Base-by-base conservation (phyloP, 345 rosid species). In the Eucalyptus pauciflora region DNA sequence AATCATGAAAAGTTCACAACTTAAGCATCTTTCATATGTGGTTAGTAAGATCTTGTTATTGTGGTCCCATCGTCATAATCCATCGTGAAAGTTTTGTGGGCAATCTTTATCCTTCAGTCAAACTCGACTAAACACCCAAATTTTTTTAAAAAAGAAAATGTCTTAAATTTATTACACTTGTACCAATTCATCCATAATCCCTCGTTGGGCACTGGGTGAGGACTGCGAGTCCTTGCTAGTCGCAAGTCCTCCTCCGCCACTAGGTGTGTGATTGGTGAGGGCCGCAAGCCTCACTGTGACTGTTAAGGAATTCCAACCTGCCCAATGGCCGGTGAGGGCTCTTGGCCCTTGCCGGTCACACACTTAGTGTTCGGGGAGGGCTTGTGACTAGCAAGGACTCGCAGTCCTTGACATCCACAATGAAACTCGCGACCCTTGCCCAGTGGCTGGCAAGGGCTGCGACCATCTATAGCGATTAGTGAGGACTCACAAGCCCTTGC, bases 281-380 rank as follows among this genome's bases (percentile, higher is more conserved):
- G 6, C 3, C 2, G 3, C 0, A 0, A 56, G 29, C 62, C 62
- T 56, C 62, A 24, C 29, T 10, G 10, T 2, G 62, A 56, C 1
- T 56, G 0, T 56, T 0, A 2, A 24, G 62, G 29, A 56, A 56
- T 56, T 24, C 29, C 12, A 56, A 3, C 29, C 10, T 56, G 13
- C 62, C 62, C 3, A 56, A 56, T 56, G 13, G 27, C 2, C 0
- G 13, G 11, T 56, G 29, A 56, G 62, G 62, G 62, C 62, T 56
- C 29, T 0, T 56, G 6, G 29, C 13, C 3, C 58, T 52, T 52
- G 58, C 58, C 2, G 2, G 2, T 52, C 58, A 52, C 58, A 52
- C 56, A 52, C 56, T 52, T 52, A 18, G 25, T 52, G 25, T 52
- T 18, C 0, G 0, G 10, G 58, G 24, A 7, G 24, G 58, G 58